Evolutionary conservation across 257 asterid species (phyloP).

Genomic region (Capsicum chinense): DNA sequence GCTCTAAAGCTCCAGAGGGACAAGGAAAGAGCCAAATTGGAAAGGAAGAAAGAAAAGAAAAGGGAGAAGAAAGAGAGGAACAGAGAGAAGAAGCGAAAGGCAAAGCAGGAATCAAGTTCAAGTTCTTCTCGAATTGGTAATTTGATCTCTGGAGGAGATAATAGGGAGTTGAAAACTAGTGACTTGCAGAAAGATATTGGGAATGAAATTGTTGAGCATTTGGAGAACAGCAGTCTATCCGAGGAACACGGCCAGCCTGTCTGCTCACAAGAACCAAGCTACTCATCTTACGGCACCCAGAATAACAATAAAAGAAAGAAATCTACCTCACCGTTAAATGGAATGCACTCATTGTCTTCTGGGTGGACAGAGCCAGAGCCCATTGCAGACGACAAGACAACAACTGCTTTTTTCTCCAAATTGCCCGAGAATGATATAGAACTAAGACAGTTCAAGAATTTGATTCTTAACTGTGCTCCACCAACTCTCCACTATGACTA

Average conservation of each 20-base stretch:
- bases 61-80: slow-evolving; percentile 42
- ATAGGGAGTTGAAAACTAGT: slow-evolving; percentile 28
- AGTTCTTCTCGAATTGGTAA: slow-evolving; percentile 19
- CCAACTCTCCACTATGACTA: slow-evolving; percentile 21
- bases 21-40: slow-evolving; percentile 55
- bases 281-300: slow-evolving; percentile 73
- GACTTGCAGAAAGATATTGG: slow-evolving; percentile 27
- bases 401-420: slow-evolving; percentile 39
- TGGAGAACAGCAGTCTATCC: slow-evolving; percentile 62
- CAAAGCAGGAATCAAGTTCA: slow-evolving; percentile 30
- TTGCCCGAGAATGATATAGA: slow-evolving; percentile 35
- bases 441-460: slow-evolving; percentile 35
- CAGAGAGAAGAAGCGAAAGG: slow-evolving; percentile 38
- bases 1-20: slow-evolving; percentile 85
- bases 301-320: slow-evolving; percentile 70
- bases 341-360: not conserved
- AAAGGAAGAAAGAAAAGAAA: slow-evolving; percentile 52
- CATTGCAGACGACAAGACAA: slow-evolving; percentile 25
- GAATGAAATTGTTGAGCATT: slow-evolving; percentile 53
- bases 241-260: slow-evolving; percentile 64
- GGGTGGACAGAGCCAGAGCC: not conserved
- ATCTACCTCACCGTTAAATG: slow-evolving; percentile 38
- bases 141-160: slow-evolving; percentile 18
- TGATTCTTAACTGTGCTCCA: slow-evolving; percentile 53
- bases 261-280: slow-evolving; percentile 44